A percentile compares a stretch with the other conserved stretches of the same genome.
Conservation (phyloP, 129 eudicot genomes). For the Flaveria robusta region DNA sequence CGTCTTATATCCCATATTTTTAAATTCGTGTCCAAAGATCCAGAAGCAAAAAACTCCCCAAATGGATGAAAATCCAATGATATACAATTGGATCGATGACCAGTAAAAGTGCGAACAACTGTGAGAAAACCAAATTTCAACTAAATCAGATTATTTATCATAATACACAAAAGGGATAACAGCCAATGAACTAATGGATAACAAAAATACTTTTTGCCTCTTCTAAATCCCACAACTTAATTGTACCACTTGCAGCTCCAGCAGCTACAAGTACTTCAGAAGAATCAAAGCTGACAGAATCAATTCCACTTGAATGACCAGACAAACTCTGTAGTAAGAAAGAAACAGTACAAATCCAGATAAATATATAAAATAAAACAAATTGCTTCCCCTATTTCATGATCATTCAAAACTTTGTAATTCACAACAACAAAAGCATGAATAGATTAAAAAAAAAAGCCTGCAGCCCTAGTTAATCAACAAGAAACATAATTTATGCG, state of each 20-base stretch:
- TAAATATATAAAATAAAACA: neutral
- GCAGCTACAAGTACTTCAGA: slow-evolving; percentile 95
- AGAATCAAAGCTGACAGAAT: slow-evolving; percentile 96
- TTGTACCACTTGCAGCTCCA: slow-evolving; percentile 98
- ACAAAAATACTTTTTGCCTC: slow-evolving; percentile 81
- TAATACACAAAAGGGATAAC: neutral
- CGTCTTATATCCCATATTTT: slow-evolving; percentile 99
- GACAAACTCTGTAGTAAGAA: slow-evolving; percentile 78
- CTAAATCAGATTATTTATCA: slow-evolving; percentile 16
- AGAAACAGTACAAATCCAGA: neutral
- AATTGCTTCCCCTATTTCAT: neutral
- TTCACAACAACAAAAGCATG: neutral
- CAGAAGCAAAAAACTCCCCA: slow-evolving; percentile 98
- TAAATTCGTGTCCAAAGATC: slow-evolving; percentile 90
- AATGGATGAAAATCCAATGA: slow-evolving; percentile 97
- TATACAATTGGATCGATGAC: slow-evolving; percentile 94
- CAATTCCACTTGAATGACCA: slow-evolving; percentile 99
- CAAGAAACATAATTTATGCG: neutral
- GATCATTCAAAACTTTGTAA: neutral
- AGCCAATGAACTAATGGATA: neutral
- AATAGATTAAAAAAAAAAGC: neutral
- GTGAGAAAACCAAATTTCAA: slow-evolving; percentile 12
- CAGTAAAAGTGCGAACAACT: slow-evolving; percentile 96
- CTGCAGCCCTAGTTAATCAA: neutral
- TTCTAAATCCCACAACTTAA: slow-evolving; percentile 97